Evolutionary conservation across 805 yeast genomes (phyloP).

Genomic region (Huiozyma sinensis): DNA sequence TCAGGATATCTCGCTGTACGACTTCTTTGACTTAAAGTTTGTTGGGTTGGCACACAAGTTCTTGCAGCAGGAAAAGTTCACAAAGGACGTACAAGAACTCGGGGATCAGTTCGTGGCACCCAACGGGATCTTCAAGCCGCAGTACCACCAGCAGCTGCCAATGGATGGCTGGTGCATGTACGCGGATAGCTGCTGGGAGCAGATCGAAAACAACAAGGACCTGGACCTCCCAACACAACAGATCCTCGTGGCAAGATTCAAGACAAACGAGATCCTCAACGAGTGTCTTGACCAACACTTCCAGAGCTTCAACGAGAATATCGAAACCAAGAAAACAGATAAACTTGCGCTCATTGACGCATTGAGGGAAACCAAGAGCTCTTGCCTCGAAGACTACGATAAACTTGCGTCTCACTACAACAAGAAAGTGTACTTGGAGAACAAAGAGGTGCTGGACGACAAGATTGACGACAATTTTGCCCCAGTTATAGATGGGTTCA

Average conservation of each 20-base stretch:
- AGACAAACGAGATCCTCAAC: constrained; percentile 80
- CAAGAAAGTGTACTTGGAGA: constrained; percentile 52
- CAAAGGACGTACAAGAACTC: constrained; percentile 44
- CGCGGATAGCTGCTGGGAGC: constrained; percentile 87
- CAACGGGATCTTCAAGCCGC: constrained; percentile 43
- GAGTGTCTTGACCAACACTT: constrained; percentile 39
- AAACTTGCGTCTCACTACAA: constrained; percentile 67
- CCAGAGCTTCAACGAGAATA: constrained; percentile 23
- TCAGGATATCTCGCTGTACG: constrained; percentile 42
- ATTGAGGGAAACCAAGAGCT: constrained; percentile 35
- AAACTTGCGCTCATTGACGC: constrained; percentile 31
- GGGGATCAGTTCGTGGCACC: constrained; percentile 34
- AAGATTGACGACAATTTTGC: constrained; percentile 39
- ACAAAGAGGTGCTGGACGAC: constrained; percentile 38
- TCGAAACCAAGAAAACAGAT: constrained; percentile 19
- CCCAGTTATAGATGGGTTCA: constrained; percentile 34
- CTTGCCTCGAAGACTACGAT: constrained; percentile 49
- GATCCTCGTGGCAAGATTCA: constrained; percentile 82
- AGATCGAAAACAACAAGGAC: constrained; percentile 85
- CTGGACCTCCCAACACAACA: constrained; percentile 96
- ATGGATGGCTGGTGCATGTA: constrained; percentile 94
- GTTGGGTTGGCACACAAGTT: constrained; percentile 78
- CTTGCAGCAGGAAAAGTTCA: constrained; percentile 64
- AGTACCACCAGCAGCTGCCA: constrained; percentile 79
- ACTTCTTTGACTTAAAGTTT: constrained; percentile 79